Evolutionary conservation across 2,329 filamentous ascomycete genomes (phyloP), one percentile per base, ranked within the genome.

Genomic region (Claviceps maximensis): DNA sequence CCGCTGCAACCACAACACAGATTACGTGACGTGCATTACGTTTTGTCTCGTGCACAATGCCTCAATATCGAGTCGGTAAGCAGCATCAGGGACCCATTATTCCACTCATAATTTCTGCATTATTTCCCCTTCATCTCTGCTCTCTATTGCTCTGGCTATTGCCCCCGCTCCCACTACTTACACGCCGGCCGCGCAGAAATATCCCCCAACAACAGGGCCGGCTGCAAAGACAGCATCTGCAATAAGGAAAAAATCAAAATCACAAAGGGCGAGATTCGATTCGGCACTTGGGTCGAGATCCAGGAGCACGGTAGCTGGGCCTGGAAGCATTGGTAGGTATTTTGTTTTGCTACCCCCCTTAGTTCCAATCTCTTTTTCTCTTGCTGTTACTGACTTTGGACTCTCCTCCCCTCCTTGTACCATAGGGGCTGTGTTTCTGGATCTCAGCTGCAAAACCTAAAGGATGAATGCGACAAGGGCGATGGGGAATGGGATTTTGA

Each of bases 381-480:
- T 23, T 50, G 29, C 31, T 50, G 29, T 38, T 45, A n/a, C n/a
- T n/a, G n/a, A n/a, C 4, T 17, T 31, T 13, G 7, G 13, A 12
- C 5, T 23, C 15, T 13, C 15, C 6, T n/a, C 2, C 15, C 29
- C 21, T 19, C 17, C 27, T 5, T 15, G 10, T 15, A 31, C 23
- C 49, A 45, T 50, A 95, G 90, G 90, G 90, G 91, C 31, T 97
- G 91, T 61, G 80, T 90, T 38, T 95, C 89, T 17, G 89, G 89
- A 23, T 74, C 77, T 52, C 80, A 88, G 62, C 71, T 96, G 55
- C 62, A 72, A 53, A 83, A 87, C 57, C 69, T 89, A 48, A 78
- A 83, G 55, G 74, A 82, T 6, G 66, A 72, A 8, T 75, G 82
- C 56, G 71, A 70, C 21, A 58, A 70, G 38, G 69, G 67, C 12